Percentiles rank a stretch among this genome's conserved stretches.
Conservation (phyloP, 768 basidiomycete genomes). For the Leccinum rimulosum region DNA sequence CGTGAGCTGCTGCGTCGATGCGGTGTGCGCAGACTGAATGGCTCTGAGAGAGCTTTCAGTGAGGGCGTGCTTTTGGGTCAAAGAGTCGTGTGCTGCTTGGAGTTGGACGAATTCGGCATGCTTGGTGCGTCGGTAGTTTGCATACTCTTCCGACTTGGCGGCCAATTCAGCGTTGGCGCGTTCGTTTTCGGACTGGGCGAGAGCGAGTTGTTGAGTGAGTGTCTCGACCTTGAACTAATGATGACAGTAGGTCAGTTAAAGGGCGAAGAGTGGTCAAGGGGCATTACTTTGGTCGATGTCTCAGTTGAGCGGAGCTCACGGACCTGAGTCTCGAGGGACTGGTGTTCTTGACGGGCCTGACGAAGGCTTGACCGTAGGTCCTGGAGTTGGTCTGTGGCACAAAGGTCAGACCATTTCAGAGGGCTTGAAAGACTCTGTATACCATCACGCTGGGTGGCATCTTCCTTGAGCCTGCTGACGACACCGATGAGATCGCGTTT, state of each 20-base stretch:
- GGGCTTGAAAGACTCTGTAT: conserved; percentile 15
- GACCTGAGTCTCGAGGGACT: conserved; percentile 61
- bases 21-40: conserved; percentile 66
- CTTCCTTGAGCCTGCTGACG: conserved; percentile 79
- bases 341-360: conserved; percentile 72
- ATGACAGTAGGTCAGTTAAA: neutral
- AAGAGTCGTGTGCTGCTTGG: conserved; percentile 73
- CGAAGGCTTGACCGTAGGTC: conserved; percentile 66
- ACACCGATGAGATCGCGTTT: conserved; percentile 86
- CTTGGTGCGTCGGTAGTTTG: conserved; percentile 78
- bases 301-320: conserved; percentile 74
- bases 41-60: conserved; percentile 68
- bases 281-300: conserved; percentile 67
- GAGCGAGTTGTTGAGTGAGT: conserved; percentile 74
- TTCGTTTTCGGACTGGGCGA: conserved; percentile 73
- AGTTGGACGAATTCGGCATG: conserved; percentile 74
- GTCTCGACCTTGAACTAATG: conserved; percentile 83
- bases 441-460: conserved; percentile 75
- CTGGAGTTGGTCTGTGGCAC: conserved; percentile 62
- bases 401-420: neutral
- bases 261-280: neutral
- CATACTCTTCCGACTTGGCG: conserved; percentile 76
- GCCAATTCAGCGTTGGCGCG: conserved; percentile 67
- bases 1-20: conserved; percentile 72
- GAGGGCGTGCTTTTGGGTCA: conserved; percentile 64